Base-by-base conservation (phyloP, 345 rosid species). In the Anacardium occidentale region DNA sequence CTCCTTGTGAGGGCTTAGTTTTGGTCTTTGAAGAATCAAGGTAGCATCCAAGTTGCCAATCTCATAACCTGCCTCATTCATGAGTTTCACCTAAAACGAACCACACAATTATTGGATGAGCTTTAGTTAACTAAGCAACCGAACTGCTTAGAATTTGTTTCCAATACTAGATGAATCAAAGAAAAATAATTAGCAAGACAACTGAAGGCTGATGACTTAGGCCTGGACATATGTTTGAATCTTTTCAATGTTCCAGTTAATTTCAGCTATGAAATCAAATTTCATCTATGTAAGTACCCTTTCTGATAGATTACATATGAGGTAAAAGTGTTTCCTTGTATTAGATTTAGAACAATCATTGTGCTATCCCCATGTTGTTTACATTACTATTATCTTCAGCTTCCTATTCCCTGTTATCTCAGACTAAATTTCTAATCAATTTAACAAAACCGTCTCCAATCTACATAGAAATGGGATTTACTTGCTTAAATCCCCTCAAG, bases 11-110 rank as follows among this genome's bases (percentile, higher is more conserved):
- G 97, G 94, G 80, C 98, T 95, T 26, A 89, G 75, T 83, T 95
- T 92, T 53, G 90, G 99, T 79, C 91, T 86, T 68, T 92, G 96
- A 40, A 88, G 90, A 69, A 95, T 92, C 88, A 92, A 82, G 32
- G 98, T 95, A 2, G 92, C 94, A 66, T 95, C 98, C 75, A 95
- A 80, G 88, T 95, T 95, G 54, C 98, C 96, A 24, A 95, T 88
- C 81, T 92, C 97, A 52, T 92, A 91, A 21, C 90, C 89, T 17
- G 94, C 98, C 73, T 89, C 97, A 22, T 91, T 86, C 99, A 92
- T 91, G 48, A 89, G 97, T 75, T 86, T 84, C 68, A 89, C 89
- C 91, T 88, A 78, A 61, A 77, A 82, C 53, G 59, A 66, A 50
- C 22, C 71, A 70, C 6, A 45, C 50, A 20, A 71, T 24, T 9